Evolutionary conservation across 208 protist species (phyloP).

Genomic region (Leishmania amazonensis): DNA sequence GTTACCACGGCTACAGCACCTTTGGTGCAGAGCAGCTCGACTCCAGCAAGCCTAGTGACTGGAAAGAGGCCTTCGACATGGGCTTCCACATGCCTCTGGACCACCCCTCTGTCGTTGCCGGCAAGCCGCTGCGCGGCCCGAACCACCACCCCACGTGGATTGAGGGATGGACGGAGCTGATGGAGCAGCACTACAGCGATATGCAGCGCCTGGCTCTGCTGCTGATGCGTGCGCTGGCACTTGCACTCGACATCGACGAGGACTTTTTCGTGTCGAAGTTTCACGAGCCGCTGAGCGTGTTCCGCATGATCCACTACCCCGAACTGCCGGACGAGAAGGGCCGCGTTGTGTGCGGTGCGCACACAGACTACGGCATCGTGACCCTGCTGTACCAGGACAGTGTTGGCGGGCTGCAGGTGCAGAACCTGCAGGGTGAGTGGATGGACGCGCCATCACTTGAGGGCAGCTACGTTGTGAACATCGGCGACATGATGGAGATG

Average conservation of each 20-base stretch:
- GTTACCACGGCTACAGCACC: slow-evolving; percentile 67
- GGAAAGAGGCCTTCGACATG: slow-evolving; percentile 83
- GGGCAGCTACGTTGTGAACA: slow-evolving; percentile 82
- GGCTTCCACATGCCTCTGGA: slow-evolving; percentile 48
- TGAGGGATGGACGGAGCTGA: slow-evolving; percentile 50
- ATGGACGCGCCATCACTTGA: slow-evolving; percentile 57
- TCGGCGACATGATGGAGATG: slow-evolving; percentile 89
- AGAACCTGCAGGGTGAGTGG: slow-evolving; percentile 63
- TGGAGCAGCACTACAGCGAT: slow-evolving; percentile 66
- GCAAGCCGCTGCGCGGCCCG: slow-evolving; percentile 63
- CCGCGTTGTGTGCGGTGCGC: slow-evolving; percentile 58
- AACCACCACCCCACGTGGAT: slow-evolving; percentile 64
- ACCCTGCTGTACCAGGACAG: slow-evolving; percentile 82
- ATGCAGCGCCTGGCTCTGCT: slow-evolving; percentile 54
- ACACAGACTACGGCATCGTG: slow-evolving; percentile 86
- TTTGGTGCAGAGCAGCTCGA: slow-evolving; percentile 59
- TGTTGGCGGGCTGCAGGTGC: slow-evolving; percentile 61
- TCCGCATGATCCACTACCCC: slow-evolving; percentile 83
- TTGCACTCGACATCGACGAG: slow-evolving; percentile 55
- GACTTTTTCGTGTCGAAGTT: slow-evolving; percentile 69
- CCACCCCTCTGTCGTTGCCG: slow-evolving; percentile 61
- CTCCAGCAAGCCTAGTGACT: slow-evolving; percentile 46
- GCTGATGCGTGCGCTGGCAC: slow-evolving; percentile 60
- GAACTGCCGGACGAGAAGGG: slow-evolving; percentile 48
- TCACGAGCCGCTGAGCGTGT: slow-evolving; percentile 64